Evolutionary conservation across 1,139 yeast species (phyloP).

Genomic region (Hemisphaericaspora lyxosophila): DNA sequence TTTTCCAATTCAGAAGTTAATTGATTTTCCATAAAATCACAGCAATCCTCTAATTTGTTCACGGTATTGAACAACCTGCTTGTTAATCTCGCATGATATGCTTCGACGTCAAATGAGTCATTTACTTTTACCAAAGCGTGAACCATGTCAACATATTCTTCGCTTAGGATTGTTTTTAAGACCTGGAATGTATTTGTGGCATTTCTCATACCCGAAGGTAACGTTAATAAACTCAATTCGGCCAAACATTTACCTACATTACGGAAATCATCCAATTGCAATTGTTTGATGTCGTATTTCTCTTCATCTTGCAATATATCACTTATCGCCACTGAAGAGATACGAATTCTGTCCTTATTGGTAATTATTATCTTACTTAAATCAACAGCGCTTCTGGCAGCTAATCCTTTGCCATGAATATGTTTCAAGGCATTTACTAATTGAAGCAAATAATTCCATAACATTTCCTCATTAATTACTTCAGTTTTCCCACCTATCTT

Average conservation of each 20-base stretch:
- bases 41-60: constrained; percentile 55
- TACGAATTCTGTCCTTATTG: constrained; percentile 64
- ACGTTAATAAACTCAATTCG: constrained; percentile 50
- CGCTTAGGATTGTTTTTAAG: constrained; percentile 21
- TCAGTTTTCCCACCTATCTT: constrained; percentile 36
- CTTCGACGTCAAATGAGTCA: constrained; percentile 17
- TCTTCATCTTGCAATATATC: constrained; percentile 52
- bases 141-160: constrained; percentile 23
- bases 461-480: constrained; percentile 57
- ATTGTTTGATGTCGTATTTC: constrained; percentile 5
- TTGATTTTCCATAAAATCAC: constrained; percentile 68
- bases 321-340: constrained; percentile 69
- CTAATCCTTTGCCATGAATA: constrained; percentile 62
- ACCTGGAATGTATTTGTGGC: constrained; percentile 9
- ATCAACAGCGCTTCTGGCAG: constrained; percentile 60
- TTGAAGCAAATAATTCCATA: constrained; percentile 81
- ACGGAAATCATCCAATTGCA: constrained; percentile 41
- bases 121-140: constrained; percentile 14
- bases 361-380: constrained; percentile 73
- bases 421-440: constrained; percentile 63
- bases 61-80: constrained; percentile 43
- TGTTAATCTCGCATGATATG: constrained; percentile 38
- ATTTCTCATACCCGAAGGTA: constrained; percentile 29
- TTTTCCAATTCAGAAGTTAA: constrained; percentile 80
- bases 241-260: constrained; percentile 59